Percentiles rank a stretch among this genome's conserved stretches.
Evolutionary conservation across 2,329 filamentous ascomycete species (phyloP).

Genomic region (Blastomyces silverae): DNA sequence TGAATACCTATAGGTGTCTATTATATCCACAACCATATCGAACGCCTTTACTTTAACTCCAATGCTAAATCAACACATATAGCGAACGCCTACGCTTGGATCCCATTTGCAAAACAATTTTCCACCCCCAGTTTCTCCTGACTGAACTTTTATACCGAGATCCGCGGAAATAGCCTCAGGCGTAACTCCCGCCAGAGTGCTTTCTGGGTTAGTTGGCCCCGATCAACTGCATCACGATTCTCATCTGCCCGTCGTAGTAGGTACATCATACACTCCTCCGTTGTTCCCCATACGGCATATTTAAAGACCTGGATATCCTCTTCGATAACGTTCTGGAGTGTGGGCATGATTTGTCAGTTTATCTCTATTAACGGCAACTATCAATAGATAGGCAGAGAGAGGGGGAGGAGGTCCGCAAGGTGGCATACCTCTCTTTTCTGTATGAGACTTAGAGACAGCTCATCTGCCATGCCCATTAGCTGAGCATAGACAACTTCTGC

Average conservation of each 20-base stretch:
- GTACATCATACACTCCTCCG: constrained; percentile 56
- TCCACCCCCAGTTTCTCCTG: neutral
- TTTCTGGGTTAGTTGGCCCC: constrained; percentile 32
- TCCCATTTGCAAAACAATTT: neutral
- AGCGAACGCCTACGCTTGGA: neutral
- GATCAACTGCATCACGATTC: constrained; percentile 58
- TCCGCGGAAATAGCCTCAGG: constrained; percentile 12
- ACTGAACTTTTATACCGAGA: neutral
- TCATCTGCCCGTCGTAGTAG: constrained; percentile 61
- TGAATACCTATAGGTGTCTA: neutral
- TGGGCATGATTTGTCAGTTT: neutral
- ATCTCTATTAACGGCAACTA: neutral
- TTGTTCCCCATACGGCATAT: constrained; percentile 54
- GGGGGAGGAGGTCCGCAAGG: neutral
- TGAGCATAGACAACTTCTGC: constrained; percentile 61
- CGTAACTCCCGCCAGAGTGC: constrained; percentile 22
- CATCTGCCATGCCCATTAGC: constrained; percentile 92
- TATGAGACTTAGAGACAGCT: constrained; percentile 61
- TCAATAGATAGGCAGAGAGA: neutral
- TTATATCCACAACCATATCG: neutral
- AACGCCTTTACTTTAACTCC: neutral
- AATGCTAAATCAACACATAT: neutral
- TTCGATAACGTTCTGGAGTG: neutral
- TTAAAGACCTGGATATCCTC: constrained; percentile 50
- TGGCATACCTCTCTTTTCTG: constrained; percentile 28